Evolutionary conservation across 1,284 basidiomycete species (phyloP), one percentile per base, ranked within the genome.

Genomic region (Cutaneotrichosporon cutaneum): DNA sequence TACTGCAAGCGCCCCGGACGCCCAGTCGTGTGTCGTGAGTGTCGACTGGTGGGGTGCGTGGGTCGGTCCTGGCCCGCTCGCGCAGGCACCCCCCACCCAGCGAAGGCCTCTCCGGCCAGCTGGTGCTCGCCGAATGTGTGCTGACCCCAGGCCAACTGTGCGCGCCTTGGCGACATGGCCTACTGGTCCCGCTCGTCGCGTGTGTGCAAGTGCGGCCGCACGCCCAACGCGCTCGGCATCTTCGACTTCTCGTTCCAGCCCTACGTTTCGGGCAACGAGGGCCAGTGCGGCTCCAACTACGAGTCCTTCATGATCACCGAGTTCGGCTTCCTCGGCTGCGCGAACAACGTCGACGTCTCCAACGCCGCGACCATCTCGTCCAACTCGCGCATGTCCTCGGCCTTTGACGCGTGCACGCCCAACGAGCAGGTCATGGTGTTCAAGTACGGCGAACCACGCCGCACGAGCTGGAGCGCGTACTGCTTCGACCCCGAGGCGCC

Each of bases 21-120:
- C 52, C 10, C 35, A 16, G 21, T 13, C 35, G 14, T 54, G 52
- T 54, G 52, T 54, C 9, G 52, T 54, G 35, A 54, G 52, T 54
- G 21, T n/a, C n/a, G n/a, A n/a, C n/a, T n/a, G n/a, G n/a, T n/a
- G n/a, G n/a, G n/a, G n/a, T 16, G 16, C 42, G 16, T n/a, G 22
- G 22, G 21, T 48, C 24, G 8, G 47, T n/a, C 10, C 44, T 47
- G 44, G 44, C n/a, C n/a, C n/a, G n/a, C n/a, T n/a, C n/a, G n/a
- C n/a, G n/a, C n/a, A n/a, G n/a, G n/a, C 44, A n/a, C n/a, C 21
- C 13, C 36, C n/a, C 36, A 42, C 13, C n/a, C n/a, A n/a, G n/a
- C n/a, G n/a, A n/a, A n/a, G n/a, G n/a, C n/a, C n/a, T n/a, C n/a
- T n/a, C n/a, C n/a, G n/a, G n/a, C n/a, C n/a, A n/a, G n/a, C n/a